These are phyloP conservation scores for Leucocoprinus sp. DNA, from an alignment of 768 basidiomycete genomes.

Conservation along the genomic window DNA sequence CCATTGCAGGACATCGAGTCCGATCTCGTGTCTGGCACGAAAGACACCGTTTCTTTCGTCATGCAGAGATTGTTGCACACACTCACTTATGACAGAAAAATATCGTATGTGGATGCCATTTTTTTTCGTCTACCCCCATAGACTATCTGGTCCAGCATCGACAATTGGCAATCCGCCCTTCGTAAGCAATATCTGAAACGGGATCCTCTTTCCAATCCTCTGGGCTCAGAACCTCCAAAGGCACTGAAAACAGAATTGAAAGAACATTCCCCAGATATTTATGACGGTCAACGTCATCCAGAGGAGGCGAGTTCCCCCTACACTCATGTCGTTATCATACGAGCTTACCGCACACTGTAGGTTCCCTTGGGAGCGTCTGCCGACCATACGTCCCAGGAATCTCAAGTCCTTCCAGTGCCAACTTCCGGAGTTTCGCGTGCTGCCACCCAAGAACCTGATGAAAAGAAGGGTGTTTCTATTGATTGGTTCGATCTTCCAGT, in stretches of 20 bases:
- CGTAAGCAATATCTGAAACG: conserved; percentile 74
- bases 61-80: conserved; percentile 69
- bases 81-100: conserved; percentile 75
- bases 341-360: not conserved
- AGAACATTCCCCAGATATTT: conserved; percentile 10
- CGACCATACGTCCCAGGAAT: not conserved
- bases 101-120: conserved; percentile 43
- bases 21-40: conserved; percentile 57
- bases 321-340: not conserved
- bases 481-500: conserved; percentile 70
- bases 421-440: conserved; percentile 7
- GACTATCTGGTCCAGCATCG: conserved; percentile 33
- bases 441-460: conserved; percentile 9
- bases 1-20: conserved; percentile 63
- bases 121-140: conserved; percentile 11
- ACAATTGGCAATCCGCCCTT: conserved; percentile 73
- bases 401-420: not conserved
- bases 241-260: conserved; percentile 11
- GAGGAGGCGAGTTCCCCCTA: conserved; percentile 1
- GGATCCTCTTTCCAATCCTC: conserved; percentile 60
- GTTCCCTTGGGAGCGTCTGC: conserved; percentile 2
- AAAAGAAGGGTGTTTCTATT: conserved; percentile 22
- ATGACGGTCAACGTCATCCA: conserved; percentile 1
- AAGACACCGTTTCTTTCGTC: conserved; percentile 56
- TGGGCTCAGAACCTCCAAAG: conserved; percentile 50